These are phyloP conservation scores for Torrubiellomyces zombiae DNA, from an alignment of 2,329 filamentous ascomycete genomes.

Conservation along the genomic window DNA sequence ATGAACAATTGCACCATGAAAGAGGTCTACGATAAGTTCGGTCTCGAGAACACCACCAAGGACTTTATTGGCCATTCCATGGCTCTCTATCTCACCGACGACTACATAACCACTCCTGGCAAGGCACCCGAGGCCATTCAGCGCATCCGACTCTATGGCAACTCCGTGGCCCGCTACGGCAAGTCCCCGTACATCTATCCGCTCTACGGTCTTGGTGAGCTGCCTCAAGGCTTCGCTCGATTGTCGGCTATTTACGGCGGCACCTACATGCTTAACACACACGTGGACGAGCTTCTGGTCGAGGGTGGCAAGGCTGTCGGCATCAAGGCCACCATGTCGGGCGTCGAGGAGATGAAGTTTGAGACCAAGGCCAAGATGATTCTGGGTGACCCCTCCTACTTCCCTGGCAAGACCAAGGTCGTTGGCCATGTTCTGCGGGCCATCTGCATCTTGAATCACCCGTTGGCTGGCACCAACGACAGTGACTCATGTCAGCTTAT, in stretches of 20 bases:
- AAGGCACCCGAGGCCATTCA: conserved; percentile 71
- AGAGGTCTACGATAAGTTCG: conserved; percentile 98
- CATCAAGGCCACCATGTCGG: conserved; percentile 95
- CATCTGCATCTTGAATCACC: conserved; percentile 95
- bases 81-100: conserved; percentile 85
- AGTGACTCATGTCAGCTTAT: conserved; percentile 87
- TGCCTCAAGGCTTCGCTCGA: conserved; percentile 93
- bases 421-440: conserved; percentile 85
- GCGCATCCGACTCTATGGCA: conserved; percentile 89
- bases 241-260: conserved; percentile 96
- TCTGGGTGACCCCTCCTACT: conserved; percentile 92
- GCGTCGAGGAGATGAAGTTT: conserved; percentile 83
- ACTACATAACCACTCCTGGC: conserved; percentile 62
- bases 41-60: conserved; percentile 71
- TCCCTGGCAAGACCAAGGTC: conserved; percentile 73
- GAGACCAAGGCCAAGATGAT: conserved; percentile 94
- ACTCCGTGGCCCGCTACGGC: conserved; percentile 93
- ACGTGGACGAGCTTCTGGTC: conserved; percentile 77
- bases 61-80: conserved; percentile 98
- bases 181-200: conserved; percentile 99
- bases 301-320: conserved; percentile 75
- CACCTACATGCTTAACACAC: conserved; percentile 98
- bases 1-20: conserved; percentile 74
- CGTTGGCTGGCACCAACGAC: conserved; percentile 75
- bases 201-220: conserved; percentile 88